Percentiles rank a stretch among this genome's conserved stretches.
These are phyloP conservation scores for Rhizopus microsporus DNA, from an alignment of 371 early-diverging fungal species.

Conservation along the genomic window DNA sequence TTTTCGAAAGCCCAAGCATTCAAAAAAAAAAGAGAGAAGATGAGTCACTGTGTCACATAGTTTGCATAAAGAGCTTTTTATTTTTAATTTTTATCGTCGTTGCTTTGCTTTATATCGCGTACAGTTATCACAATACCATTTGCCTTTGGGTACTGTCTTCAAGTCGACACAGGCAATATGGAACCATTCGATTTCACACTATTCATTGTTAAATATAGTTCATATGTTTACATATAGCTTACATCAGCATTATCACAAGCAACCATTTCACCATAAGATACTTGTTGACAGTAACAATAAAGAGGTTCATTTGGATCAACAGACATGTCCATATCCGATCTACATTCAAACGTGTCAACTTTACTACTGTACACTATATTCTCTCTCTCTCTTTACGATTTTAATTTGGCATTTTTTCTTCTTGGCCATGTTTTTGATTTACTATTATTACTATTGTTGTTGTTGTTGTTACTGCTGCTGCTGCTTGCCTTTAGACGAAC, in stretches of 20 bases:
- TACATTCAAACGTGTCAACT: not conserved
- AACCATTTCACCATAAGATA: conserved; percentile 97
- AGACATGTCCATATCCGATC: conserved; percentile 58
- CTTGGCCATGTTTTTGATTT: conserved; percentile 17
- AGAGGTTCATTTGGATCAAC: conserved; percentile 95
- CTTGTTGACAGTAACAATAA: conserved; percentile 94
- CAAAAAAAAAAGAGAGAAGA: not conserved
- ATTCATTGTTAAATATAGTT: conserved; percentile 1
- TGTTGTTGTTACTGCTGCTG: not conserved
- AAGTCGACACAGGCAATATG: conserved; percentile 93
- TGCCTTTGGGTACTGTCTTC: conserved; percentile 81
- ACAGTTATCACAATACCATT: conserved; percentile 92
- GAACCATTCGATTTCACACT: conserved; percentile 95
- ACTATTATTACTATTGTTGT: conserved; percentile 8
- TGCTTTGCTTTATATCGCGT: conserved; percentile 23
- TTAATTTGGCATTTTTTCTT: conserved; percentile 19
- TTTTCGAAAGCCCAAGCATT: not conserved
- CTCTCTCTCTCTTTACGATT: conserved; percentile 11
- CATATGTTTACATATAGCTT: conserved; percentile 22
- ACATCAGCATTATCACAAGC: conserved; percentile 95
- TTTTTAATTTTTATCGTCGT: conserved; percentile 12
- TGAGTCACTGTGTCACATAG: not conserved
- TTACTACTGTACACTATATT: too few species aligned
- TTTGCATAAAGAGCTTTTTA: not conserved
- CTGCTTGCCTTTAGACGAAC: conserved; percentile 10